A percentile compares a stretch with the other conserved stretches of the same genome.
Conservation (phyloP, 2,329 filamentous ascomycete genomes). For the Fusarium illudens region DNA sequence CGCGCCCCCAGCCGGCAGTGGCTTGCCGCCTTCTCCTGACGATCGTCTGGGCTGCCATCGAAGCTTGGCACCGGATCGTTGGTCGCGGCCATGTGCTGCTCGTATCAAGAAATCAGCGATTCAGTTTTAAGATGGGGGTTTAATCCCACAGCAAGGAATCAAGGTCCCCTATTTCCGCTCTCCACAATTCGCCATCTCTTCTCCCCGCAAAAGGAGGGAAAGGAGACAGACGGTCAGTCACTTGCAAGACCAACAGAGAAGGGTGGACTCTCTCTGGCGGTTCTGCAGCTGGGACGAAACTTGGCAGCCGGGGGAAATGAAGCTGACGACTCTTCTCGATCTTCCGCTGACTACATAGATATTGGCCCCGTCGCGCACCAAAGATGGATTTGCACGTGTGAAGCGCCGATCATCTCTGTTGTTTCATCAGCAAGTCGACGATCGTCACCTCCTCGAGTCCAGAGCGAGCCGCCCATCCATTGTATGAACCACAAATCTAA, state of each 20-base stretch:
- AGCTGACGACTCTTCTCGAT: slow-evolving; percentile 25
- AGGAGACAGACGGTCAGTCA: background rate
- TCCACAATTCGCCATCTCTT: background rate
- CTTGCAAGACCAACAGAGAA: background rate
- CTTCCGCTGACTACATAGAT: slow-evolving; percentile 28
- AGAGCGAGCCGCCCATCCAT: slow-evolving; percentile 13
- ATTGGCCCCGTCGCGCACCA: slow-evolving; percentile 22
- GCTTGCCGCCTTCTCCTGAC: slow-evolving; percentile 39
- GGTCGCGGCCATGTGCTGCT: slow-evolving; percentile 5
- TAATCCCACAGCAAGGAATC: background rate
- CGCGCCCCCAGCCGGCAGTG: slow-evolving; percentile 28
- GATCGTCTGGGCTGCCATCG: slow-evolving; percentile 27
- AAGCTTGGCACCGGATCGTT: slow-evolving; percentile 30
- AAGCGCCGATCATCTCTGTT: slow-evolving; percentile 22
- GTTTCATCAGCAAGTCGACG: slow-evolving; percentile 27
- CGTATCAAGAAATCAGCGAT: slow-evolving; percentile 26
- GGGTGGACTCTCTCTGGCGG: background rate
- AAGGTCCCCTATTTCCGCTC: slow-evolving; percentile 14
- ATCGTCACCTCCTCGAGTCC: slow-evolving; percentile 32
- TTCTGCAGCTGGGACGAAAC: background rate
- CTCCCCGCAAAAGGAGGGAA: slow-evolving; percentile 34
- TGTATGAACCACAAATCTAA: slow-evolving; percentile 11
- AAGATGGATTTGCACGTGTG: slow-evolving; percentile 15
- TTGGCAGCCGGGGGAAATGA: slow-evolving; percentile 33
- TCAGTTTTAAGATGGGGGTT: slow-evolving; percentile 2